These are phyloP conservation scores for Quercus phellos DNA, from an alignment of 331 rosid species.

Conservation along the genomic window DNA sequence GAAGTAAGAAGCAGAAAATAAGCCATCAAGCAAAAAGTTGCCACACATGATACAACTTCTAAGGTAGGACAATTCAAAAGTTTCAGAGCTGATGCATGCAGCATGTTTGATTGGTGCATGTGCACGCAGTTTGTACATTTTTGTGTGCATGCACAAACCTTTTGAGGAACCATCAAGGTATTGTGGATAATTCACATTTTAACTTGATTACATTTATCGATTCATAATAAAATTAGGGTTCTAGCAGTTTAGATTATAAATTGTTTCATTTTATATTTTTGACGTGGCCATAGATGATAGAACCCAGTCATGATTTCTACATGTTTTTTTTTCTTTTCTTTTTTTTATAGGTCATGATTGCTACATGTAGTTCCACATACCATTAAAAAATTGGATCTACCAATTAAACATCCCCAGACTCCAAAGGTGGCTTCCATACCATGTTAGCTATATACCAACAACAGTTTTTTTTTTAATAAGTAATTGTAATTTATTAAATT, in stretches of 20 bases:
- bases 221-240: neutral
- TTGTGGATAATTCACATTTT: neutral
- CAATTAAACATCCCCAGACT: too few relatives aligned
- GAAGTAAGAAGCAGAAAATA: conserved; percentile 3
- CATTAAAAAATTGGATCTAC: too few relatives aligned
- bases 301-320: too few relatives aligned
- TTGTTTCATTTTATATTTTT: neutral
- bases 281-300: neutral
- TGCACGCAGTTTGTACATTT: neutral
- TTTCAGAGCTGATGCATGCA: neutral
- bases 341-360: too few relatives aligned
- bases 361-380: too few relatives aligned
- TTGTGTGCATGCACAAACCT: neutral
- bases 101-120: neutral
- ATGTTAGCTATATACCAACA: neutral
- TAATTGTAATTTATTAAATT: too few relatives aligned
- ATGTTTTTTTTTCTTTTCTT: too few relatives aligned
- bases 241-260: neutral
- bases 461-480: neutral
- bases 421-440: neutral
- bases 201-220: neutral
- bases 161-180: neutral
- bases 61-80: neutral
- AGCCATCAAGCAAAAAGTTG: conserved; percentile 4
- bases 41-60: neutral